phyloP scores from a whole-genome alignment of 2,329 filamentous ascomycete species.

The Xylaria sp. region DNA sequence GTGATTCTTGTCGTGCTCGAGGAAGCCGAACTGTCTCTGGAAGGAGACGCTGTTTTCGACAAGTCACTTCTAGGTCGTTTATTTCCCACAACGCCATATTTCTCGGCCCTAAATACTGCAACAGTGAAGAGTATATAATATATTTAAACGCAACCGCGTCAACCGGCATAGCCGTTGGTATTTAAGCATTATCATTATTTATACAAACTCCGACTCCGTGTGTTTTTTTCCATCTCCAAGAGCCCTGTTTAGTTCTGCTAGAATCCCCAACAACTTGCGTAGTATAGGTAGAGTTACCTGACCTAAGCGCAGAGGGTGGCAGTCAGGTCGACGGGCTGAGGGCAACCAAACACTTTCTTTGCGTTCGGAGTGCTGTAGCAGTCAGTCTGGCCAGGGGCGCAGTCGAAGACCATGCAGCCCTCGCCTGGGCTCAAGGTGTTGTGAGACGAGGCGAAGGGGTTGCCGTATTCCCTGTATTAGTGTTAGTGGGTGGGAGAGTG shows the following conservation, averaged over 20 bases:
- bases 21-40: not conserved
- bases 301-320: conserved; percentile 46
- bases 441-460: conserved; percentile 52
- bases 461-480: conserved; percentile 49
- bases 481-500: conserved; percentile 25
- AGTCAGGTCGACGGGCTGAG: conserved; percentile 52
- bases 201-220: not conserved
- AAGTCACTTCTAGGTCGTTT: no score
- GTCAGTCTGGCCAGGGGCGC: conserved; percentile 47
- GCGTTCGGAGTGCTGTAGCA: conserved; percentile 56
- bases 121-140: not conserved
- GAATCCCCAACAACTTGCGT: not conserved
- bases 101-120: not conserved
- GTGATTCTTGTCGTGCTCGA: not conserved
- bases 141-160: not conserved
- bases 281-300: not conserved
- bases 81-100: no score
- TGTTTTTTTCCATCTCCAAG: not conserved
- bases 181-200: conserved; percentile 16
- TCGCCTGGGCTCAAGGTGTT: conserved; percentile 52
- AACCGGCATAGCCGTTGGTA: not conserved
- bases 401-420: conserved; percentile 54
- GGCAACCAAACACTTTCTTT: conserved; percentile 55
- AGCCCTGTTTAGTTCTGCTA: not conserved
- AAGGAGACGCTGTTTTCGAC: not conserved